Evolutionary conservation across 352 stramenopile genomes (phyloP), one percentile per base, ranked within the genome.

Genomic region (Plasmopara muralis): DNA sequence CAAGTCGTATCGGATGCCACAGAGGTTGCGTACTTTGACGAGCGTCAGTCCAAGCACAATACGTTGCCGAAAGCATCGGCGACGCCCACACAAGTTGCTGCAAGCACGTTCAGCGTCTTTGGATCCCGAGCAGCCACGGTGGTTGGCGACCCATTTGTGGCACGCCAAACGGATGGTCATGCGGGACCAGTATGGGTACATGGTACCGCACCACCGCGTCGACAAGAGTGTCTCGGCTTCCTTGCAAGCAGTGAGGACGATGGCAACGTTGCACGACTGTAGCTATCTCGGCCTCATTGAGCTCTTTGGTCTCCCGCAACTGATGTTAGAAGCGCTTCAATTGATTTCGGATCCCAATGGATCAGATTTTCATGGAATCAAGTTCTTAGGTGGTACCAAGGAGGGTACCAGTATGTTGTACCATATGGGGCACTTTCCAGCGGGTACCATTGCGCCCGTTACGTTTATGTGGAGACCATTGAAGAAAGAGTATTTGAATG

Each of bases 91-190:
- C 43, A 53, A 70, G 49, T 51, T 92, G 50, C 38, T 78, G 31
- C 44, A 60, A 53, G 48, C 18, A 6, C 49, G 44, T 7, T 34
- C 13, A 16, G 13, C 41, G 13, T 25, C 5, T 29, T 39, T 41
- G 28, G 25, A 53, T 39, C 41, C 34, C 6, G 43, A 58, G 49
- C 51, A 54, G 25, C 33, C 62, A 12, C 68, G 68, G 39, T 85
- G 76, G 78, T 57, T 92, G 40, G 13, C 77, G 5, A 85, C 78
- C 8, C 81, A 92, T 56, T 15, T 75, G 52, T 92, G 78, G 77
- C 81, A 92, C 57, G 66, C 74, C 59, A 92, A 89, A 42, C 74
- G 81, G 15, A 89, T 92, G 78, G 47, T 50, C 4, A 89, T 91
- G 81, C 34, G 33, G 16, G 57, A 71, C 14, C 54, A 55, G n/a